These are phyloP conservation scores for Yamadazyma paraphyllophila DNA, from an alignment of 805 yeast species.

Conservation along the genomic window DNA sequence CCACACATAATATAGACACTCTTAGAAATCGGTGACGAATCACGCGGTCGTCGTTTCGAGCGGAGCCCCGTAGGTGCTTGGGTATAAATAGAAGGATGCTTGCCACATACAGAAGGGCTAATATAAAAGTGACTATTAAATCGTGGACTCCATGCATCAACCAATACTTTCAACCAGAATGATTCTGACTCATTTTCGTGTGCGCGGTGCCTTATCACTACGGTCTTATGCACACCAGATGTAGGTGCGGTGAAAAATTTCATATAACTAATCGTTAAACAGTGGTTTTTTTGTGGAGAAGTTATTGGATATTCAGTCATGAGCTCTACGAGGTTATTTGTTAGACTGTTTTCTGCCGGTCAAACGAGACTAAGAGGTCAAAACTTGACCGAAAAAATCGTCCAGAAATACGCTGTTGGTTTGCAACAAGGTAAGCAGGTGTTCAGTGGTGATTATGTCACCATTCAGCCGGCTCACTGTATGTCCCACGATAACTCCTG, in stretches of 20 bases:
- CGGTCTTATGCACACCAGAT: background rate
- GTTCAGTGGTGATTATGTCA: conserved; percentile 88
- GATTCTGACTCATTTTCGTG: conserved; percentile 16
- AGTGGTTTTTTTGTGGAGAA: background rate
- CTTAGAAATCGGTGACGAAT: conserved; percentile 40
- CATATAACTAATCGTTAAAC: background rate
- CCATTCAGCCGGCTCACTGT: conserved; percentile 93
- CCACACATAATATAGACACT: conserved; percentile 29
- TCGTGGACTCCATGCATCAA: background rate
- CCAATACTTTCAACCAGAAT: conserved; percentile 12
- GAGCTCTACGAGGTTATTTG: conserved; percentile 1
- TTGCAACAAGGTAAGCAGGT: conserved; percentile 73
- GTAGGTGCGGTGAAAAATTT: conserved; percentile 5
- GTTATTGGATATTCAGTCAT: background rate
- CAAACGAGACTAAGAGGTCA: conserved; percentile 49
- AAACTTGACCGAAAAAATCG: conserved; percentile 92
- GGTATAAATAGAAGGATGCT: conserved; percentile 36
- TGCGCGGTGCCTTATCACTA: conserved; percentile 2
- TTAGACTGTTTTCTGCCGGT: conserved; percentile 21
- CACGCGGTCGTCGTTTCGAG: conserved; percentile 45
- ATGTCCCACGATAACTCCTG: conserved; percentile 99
- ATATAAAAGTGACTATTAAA: conserved; percentile 20
- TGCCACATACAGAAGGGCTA: conserved; percentile 48
- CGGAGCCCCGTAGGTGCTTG: conserved; percentile 15
- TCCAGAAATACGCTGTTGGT: conserved; percentile 89